Conservation (phyloP, 1,284 basidiomycete genomes). For the Malassezia nana region DNA sequence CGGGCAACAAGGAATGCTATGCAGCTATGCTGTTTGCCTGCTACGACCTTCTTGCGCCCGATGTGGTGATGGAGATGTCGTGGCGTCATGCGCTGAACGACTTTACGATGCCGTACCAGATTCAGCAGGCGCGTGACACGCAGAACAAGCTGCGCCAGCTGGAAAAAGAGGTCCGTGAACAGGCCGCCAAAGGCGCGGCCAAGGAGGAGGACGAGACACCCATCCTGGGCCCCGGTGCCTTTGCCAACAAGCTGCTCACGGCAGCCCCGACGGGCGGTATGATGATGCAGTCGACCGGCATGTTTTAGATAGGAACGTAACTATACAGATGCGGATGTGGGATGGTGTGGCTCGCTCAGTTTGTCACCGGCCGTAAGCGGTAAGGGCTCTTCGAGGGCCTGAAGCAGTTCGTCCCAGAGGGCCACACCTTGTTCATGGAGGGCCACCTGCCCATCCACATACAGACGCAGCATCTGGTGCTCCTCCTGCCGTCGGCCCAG, state of each 20-base stretch:
- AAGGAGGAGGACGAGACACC: constrained; percentile 64
- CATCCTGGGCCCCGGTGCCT: constrained; percentile 27
- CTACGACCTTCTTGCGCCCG: constrained; percentile 81
- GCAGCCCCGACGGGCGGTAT: not conserved
- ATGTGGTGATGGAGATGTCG: constrained; percentile 83
- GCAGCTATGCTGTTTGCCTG: constrained; percentile 78
- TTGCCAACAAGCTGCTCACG: constrained; percentile 13
- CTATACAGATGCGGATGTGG: not conserved
- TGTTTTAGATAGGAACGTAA: constrained; percentile 10
- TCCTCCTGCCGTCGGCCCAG: constrained; percentile 82
- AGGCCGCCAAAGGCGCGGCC: constrained; percentile 62
- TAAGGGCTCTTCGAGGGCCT: not conserved
- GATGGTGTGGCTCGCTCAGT: not conserved
- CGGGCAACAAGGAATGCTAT: constrained; percentile 97
- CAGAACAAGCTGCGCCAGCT: constrained; percentile 51
- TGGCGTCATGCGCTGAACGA: constrained; percentile 93
- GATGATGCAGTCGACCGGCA: constrained; percentile 3
- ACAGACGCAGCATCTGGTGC: constrained; percentile 79
- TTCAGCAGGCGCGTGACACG: constrained; percentile 60
- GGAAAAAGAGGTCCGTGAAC: constrained; percentile 71
- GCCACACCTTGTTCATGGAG: constrained; percentile 53
- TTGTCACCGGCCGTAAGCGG: not conserved
- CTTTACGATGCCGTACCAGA: constrained; percentile 88
- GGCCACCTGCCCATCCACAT: constrained; percentile 87
- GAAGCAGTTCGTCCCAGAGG: constrained; percentile 21